Base-by-base conservation (phyloP, 257 asterid species). In the Apocynum venetum region DNA sequence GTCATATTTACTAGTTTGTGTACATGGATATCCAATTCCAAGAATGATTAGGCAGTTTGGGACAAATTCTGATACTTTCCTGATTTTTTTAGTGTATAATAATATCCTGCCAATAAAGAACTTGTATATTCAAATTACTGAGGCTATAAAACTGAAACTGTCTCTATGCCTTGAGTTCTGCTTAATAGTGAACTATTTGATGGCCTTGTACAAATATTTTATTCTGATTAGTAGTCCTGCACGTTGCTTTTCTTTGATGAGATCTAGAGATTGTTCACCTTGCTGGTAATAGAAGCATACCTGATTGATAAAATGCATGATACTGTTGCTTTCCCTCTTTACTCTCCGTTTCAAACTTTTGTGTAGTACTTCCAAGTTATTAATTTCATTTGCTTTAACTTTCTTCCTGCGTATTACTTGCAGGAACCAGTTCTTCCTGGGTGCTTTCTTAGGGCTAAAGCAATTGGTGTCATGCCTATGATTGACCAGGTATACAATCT, bases 381-480 rank as follows among this genome's bases (percentile, higher is more conserved):
- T 5, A 40, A 66, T 44, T 40, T 9, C 52, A 67, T 41, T 40
- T 41, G 52, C 49, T 41, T 40, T 17, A 41, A n/a, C 53, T 68
- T 67, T 41, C 4, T 67, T 20, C 7, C 9, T 9, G 10, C 2
- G 17, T 41, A 76, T 83, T 56, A 71, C 74, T 47, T 47, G 73
- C 91, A 93, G 99, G 99, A 95, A 81, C 97, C 98, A 67, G 96
- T 95, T 81, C 82, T 89, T 79, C 98, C 99, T 1, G 98, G 99
- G 65, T 89, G 97, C 90, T 93, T 95, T 85, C 97, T 95, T 77
- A 89, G 97, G 87, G 99, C 97, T 77, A 93, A 90, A 86, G 99
- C 98, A 78, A 91, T 95, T 83, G 98, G 99, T 20, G 92, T 95
- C 76, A 93, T 95, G 98, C 98, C 98, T 81, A 95, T 95, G 99